phyloP scores from a whole-genome alignment of 1,284 basidiomycete genomes.

The Ustilago tritici region DNA sequence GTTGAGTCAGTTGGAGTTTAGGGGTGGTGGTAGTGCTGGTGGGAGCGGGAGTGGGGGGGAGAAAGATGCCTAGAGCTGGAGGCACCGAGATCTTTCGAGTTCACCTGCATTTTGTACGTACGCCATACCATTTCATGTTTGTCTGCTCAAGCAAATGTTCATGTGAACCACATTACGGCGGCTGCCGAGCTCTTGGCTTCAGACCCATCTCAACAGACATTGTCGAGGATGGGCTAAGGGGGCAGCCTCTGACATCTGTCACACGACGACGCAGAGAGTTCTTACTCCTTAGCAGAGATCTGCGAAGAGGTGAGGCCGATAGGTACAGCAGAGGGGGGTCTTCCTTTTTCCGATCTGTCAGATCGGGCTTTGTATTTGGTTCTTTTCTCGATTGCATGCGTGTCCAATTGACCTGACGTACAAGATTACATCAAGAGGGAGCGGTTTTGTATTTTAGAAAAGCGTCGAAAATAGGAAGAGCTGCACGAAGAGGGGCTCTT shows the following conservation, averaged over 20 bases:
- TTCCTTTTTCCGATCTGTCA: neutral
- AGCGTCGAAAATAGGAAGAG: neutral
- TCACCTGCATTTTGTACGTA: neutral
- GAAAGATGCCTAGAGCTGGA: neutral
- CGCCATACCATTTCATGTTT: neutral
- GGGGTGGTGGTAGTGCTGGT: slow-evolving; percentile 9
- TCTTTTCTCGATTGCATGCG: neutral
- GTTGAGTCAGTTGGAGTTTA: slow-evolving; percentile 58
- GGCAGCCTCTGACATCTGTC: too few species aligned
- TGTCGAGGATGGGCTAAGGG: too few species aligned
- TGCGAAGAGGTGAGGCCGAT: too few species aligned
- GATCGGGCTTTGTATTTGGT: neutral
- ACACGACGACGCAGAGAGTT: too few species aligned
- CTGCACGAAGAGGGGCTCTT: slow-evolving; percentile 3
- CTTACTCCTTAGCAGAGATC: too few species aligned
- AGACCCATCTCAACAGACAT: too few species aligned
- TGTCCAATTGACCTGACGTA: neutral
- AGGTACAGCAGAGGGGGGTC: too few species aligned
- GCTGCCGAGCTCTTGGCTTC: too few species aligned
- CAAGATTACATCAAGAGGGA: neutral
- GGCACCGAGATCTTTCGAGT: neutral
- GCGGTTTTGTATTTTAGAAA: neutral
- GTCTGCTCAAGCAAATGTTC: neutral
- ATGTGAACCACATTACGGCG: neutral
- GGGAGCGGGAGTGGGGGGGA: neutral